Conservation (phyloP, 2,329 filamentous ascomycete genomes). For the Coniella lustricola region DNA sequence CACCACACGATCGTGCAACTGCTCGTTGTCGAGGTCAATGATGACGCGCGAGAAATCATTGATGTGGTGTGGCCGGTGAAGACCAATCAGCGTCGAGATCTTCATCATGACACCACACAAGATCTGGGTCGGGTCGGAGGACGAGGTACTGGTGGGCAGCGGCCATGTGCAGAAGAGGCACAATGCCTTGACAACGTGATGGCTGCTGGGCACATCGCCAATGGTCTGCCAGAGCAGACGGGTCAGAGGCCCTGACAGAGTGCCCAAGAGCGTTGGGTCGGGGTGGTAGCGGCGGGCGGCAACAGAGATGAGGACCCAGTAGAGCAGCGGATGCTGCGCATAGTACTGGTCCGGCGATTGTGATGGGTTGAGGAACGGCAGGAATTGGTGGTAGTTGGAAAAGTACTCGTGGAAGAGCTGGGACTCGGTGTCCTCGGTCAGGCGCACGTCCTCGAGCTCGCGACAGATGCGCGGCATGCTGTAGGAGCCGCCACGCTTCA, state of each 20-base stretch:
- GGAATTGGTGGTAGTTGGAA: conserved; percentile 66
- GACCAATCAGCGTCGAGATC: conserved; percentile 73
- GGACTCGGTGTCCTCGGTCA: conserved; percentile 56
- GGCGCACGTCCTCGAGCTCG: conserved; percentile 55
- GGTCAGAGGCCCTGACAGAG: conserved; percentile 61
- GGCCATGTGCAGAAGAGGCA: conserved; percentile 78
- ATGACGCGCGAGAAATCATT: conserved; percentile 76
- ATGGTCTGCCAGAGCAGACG: conserved; percentile 71
- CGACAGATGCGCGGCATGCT: conserved; percentile 52
- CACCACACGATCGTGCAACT: conserved; percentile 68
- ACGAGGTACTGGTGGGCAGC: conserved; percentile 72
- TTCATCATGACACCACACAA: conserved; percentile 82
- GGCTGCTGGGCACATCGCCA: conserved; percentile 68
- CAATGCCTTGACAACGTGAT: conserved; percentile 74
- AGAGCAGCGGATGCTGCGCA: conserved; percentile 70
- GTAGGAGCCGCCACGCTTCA: conserved; percentile 59
- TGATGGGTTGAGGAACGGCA: conserved; percentile 64
- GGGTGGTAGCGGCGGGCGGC: conserved; percentile 63
- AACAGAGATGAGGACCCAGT: conserved; percentile 76
- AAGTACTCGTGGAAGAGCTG: conserved; percentile 63
- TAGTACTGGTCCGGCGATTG: conserved; percentile 68
- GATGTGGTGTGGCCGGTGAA: conserved; percentile 74
- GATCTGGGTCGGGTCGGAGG: conserved; percentile 75
- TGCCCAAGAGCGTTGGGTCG: conserved; percentile 58
- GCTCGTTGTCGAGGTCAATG: conserved; percentile 69